Percentiles rank a stretch among this genome's conserved stretches.
phyloP scores from a whole-genome alignment of 2,329 filamentous ascomycete genomes.

The Bipolaris sorokiniana region DNA sequence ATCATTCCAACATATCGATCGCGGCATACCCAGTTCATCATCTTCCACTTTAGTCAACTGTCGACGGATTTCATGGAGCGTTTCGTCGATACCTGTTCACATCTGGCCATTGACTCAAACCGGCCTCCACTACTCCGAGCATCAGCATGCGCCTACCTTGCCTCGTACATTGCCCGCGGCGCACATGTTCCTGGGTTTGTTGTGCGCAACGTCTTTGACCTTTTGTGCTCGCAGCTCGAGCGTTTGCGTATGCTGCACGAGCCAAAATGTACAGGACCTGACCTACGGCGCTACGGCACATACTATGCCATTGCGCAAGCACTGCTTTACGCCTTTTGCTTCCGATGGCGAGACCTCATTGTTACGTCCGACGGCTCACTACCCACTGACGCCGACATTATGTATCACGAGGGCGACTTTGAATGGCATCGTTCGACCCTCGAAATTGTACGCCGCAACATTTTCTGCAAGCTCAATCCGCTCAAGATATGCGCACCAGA shows the following conservation, averaged over 20 bases:
- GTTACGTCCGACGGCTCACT: conserved; percentile 57
- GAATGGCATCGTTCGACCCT: conserved; percentile 78
- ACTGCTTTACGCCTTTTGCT: conserved; percentile 94
- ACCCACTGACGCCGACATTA: conserved; percentile 55
- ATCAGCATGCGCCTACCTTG: conserved; percentile 87
- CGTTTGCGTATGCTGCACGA: conserved; percentile 76
- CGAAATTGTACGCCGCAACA: conserved; percentile 74
- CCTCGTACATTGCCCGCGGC: conserved; percentile 91
- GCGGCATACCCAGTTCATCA: conserved; percentile 90
- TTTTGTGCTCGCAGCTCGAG: conserved; percentile 79
- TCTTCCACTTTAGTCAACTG: conserved; percentile 92
- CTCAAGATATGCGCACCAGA: conserved; percentile 90
- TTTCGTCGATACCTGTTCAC: conserved; percentile 79
- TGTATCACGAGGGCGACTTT: conserved; percentile 74
- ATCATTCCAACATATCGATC: conserved; percentile 91
- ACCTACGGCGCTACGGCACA: conserved; percentile 79
- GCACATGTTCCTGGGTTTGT: conserved; percentile 77
- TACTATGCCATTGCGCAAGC: conserved; percentile 92
- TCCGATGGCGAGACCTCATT: conserved; percentile 92
- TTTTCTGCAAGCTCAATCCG: conserved; percentile 89
- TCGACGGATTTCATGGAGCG: conserved; percentile 78
- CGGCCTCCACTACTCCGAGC: conserved; percentile 74
- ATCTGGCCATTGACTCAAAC: conserved; percentile 71
- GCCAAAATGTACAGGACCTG: conserved; percentile 77
- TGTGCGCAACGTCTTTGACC: conserved; percentile 81